Evolutionary conservation across 257 asterid species (phyloP).

Genomic region (Solanum clarkiae): DNA sequence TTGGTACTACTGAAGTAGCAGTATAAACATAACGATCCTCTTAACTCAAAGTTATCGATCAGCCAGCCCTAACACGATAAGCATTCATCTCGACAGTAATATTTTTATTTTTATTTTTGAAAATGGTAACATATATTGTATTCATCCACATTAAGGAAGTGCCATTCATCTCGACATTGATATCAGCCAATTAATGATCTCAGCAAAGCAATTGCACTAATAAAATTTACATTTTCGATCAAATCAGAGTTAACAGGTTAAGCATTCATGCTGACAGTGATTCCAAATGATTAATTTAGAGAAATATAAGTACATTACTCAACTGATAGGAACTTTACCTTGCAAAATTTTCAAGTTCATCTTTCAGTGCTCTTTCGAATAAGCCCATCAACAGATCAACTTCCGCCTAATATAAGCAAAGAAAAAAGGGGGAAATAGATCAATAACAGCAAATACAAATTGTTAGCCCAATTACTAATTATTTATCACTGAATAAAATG

Average conservation of each 20-base stretch:
- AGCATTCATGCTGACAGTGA: not conserved
- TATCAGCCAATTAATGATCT: not conserved
- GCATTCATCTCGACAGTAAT: not conserved
- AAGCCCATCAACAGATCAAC: constrained; percentile 22
- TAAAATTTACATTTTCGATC: not conserved
- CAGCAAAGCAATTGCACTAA: not conserved
- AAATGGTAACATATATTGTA: too few species aligned
- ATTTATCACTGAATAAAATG: not conserved
- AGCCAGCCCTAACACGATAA: not conserved
- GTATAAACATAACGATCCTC: not conserved
- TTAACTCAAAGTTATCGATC: not conserved
- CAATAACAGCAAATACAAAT: not conserved
- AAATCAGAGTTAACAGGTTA: not conserved
- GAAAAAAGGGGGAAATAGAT: not conserved
- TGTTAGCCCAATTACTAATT: not conserved
- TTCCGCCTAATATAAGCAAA: constrained; percentile 7
- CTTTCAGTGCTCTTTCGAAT: constrained; percentile 4
- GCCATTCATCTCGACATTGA: not conserved
- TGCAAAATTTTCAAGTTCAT: constrained; percentile 1
- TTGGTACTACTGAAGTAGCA: not conserved
- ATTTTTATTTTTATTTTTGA: too few species aligned
- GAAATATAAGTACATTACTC: not conserved
- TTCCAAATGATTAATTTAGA: not conserved
- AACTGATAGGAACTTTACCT: constrained; percentile 6
- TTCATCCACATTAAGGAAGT: too few species aligned